Evolutionary conservation across 805 yeast species (phyloP), one percentile per base, ranked within the genome.

Genomic region (Starmerella lactis-condensi): DNA sequence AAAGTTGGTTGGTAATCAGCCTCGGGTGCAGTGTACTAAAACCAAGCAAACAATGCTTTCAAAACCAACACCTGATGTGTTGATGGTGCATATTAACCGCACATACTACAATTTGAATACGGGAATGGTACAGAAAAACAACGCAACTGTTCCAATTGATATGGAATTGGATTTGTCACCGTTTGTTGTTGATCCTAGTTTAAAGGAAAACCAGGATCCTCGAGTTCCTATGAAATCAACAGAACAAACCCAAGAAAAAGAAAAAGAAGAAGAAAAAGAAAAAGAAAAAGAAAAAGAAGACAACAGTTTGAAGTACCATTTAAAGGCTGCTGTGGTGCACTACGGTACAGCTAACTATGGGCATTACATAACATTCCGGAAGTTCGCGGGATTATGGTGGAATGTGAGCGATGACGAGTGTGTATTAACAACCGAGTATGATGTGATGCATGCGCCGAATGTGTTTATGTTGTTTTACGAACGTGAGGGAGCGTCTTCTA

Each of bases 271-370:
- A 5, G 11, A 17, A 3, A 37, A 27, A 3, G 17, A 22, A 8
- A 26, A 29, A 4, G 42, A 38, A 18, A n/a, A n/a, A n/a, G 29
- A 21, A 7, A 6, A n/a, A 19, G 19, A 7, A 21, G 6, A 7
- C 8, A 21, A 26, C 21, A 8, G 12, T 7, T 12, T 11, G 29
- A 30, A 39, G 30, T 85, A 85, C 51, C 63, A 70, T 24, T 61
- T 85, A 38, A 77, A 77, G 47, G 78, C 94, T 1, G 89, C 78
- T 1, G 77, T 85, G 27, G 72, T 85, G 1, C 98, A 85, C 53
- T 83, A 75, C 51, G 98, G 98, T 29, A 76, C 93, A 1, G 95
- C 89, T 45, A 82, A 85, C 45, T 89, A 81, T 50, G 98, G 98
- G n/a, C 98, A 85, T 53, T 85, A 85, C 50, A 77, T 85, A 38